Conservation (phyloP, 2,329 filamentous ascomycete genomes). For the Paracoccidioides lutzii region DNA sequence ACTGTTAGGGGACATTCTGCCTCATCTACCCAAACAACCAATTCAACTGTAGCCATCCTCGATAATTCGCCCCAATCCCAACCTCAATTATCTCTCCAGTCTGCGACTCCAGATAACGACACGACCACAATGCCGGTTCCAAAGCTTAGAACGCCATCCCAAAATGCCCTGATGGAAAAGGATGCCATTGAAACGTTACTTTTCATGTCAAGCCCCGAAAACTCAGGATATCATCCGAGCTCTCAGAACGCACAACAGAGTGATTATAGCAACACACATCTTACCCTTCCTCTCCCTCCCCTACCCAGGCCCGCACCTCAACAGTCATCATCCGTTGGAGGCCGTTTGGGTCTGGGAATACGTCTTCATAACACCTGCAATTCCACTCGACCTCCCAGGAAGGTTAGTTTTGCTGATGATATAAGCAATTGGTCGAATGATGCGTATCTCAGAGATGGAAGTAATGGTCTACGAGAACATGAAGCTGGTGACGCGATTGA, state of each 20-base stretch:
- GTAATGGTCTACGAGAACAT: slow-evolving; percentile 7
- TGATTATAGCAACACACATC: slow-evolving; percentile 6
- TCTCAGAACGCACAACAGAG: slow-evolving; percentile 18
- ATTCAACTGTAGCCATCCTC: slow-evolving; percentile 16
- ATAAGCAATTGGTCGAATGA: slow-evolving; percentile 6
- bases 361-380: background rate
- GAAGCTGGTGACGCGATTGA: slow-evolving; percentile 18
- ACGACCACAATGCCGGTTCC: slow-evolving; percentile 9
- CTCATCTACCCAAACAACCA: slow-evolving; percentile 12
- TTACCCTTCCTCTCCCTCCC: slow-evolving; percentile 10
- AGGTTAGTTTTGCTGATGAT: slow-evolving; percentile 13
- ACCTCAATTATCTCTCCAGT: slow-evolving; percentile 15
- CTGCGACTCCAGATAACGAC: slow-evolving; percentile 9
- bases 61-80: slow-evolving; percentile 19
- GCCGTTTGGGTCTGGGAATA: background rate
- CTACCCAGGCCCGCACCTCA: slow-evolving; percentile 11
- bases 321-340: slow-evolving; percentile 11
- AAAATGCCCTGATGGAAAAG: slow-evolving; percentile 36
- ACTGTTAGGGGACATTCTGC: background rate
- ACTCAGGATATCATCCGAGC: slow-evolving; percentile 31
- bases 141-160: slow-evolving; percentile 26
- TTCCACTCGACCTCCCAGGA: background rate
- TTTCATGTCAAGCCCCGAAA: slow-evolving; percentile 39
- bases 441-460: background rate
- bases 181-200: slow-evolving; percentile 39